phyloP scores from a whole-genome alignment of 1,284 basidiomycete genomes.

The Takashimella tepidaria region DNA sequence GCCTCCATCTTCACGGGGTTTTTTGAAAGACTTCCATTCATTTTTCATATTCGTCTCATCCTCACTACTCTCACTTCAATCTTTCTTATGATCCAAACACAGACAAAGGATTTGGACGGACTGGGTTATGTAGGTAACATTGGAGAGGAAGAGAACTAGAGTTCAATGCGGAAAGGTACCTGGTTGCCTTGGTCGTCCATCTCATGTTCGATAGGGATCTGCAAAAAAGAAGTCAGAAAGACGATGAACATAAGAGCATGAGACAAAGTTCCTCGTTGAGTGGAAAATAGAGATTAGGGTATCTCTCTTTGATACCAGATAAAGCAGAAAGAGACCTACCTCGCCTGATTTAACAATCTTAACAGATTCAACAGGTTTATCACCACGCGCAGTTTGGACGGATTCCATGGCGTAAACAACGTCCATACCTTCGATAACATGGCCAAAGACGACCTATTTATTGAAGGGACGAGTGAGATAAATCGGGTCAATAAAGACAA shows the following conservation, averaged over 20 bases:
- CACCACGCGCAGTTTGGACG: conserved; percentile 59
- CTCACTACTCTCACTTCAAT: too few relatives aligned
- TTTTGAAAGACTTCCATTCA: too few relatives aligned
- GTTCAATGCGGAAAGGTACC: conserved; percentile 89
- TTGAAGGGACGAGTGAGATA: not conserved
- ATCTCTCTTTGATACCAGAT: not conserved
- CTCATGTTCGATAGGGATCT: conserved; percentile 62
- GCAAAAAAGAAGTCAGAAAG: conserved; percentile 6
- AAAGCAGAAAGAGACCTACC: conserved; percentile 50
- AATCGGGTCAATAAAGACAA: not conserved
- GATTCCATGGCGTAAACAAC: conserved; percentile 67
- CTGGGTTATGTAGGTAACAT: not conserved
- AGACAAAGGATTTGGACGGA: not conserved
- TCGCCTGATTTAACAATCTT: conserved; percentile 76
- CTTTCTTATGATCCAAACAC: too few relatives aligned
- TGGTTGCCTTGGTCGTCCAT: conserved; percentile 66
- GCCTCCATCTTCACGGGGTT: too few relatives aligned
- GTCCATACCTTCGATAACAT: conserved; percentile 85
- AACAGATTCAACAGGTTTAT: conserved; percentile 67
- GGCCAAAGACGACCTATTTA: conserved; percentile 78
- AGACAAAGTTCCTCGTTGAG: too few relatives aligned
- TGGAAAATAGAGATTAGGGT: conserved; percentile 5
- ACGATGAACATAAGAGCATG: too few relatives aligned
- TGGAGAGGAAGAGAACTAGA: too few relatives aligned
- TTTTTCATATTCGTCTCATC: too few relatives aligned